Evolutionary conservation across 2,329 filamentous ascomycete genomes (phyloP), one percentile per base, ranked within the genome.

Genomic region (Beauveria asiatica): DNA sequence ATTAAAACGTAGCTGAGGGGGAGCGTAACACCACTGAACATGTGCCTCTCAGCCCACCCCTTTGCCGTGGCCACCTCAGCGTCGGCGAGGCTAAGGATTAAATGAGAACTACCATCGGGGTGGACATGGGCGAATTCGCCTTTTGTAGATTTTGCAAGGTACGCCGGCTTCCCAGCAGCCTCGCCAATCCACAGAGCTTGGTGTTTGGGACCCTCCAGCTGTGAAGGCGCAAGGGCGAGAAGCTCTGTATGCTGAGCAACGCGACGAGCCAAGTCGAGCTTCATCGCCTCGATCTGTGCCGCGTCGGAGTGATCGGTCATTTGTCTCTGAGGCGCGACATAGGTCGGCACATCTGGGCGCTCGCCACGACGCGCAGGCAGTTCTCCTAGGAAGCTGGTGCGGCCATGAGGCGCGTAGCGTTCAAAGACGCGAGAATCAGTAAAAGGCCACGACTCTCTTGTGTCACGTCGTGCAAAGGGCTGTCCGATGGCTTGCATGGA

Each of bases 41-140:
- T 63, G 53, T 77, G 75, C 4, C 75, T 65, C 67, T 76, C 71
- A 19, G 69, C 75, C 75, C 76, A 78, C 0, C 74, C 74, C 46
- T 64, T 67, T 5, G 59, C 65, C 50, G 76, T 70, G 2, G 69
- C 69, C 46, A 65, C 64, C 51, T 69, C 68, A 2, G 74, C 75
- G 57, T 78, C 76, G 1, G 64, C 66, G 5, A 75, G 68, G 58
- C 72, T 72, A 33, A 78, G 65, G 4, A 69, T 68, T 19, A 74
- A 54, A 63, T 78, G 76, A 27, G 71, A 63, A 63, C 73, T 75
- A 9, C 72, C 71, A 61, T 78, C 75, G 11, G 60, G 60, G 60
- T 78, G 75, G 23, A 73, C 67, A 61, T 78, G 76, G 5, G 66
- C 66, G 13, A 72, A 67, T 66, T 78, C 76, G 5, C 64, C 64